Evolutionary conservation across 805 yeast species (phyloP).

Genomic region (Candida peoriensis): DNA sequence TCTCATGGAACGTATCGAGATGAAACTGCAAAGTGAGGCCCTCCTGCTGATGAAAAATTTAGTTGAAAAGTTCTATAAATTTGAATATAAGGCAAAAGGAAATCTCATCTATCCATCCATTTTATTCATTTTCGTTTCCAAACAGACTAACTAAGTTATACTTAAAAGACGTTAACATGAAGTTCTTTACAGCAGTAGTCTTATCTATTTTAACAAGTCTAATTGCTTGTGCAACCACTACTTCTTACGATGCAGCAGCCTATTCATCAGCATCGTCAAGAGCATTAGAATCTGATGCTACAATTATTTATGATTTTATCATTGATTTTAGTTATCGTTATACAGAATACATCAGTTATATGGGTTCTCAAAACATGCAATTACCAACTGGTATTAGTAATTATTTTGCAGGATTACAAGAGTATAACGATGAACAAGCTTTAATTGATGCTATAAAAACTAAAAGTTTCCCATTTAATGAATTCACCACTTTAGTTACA

Average conservation of each 20-base stretch:
- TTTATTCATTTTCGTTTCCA: no score
- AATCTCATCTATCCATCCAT: no score
- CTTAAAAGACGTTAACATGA: no score
- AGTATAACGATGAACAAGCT: conserved; percentile 21
- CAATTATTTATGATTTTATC: conserved; percentile 18
- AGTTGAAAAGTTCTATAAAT: no score
- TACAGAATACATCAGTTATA: conserved; percentile 14
- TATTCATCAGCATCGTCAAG: conserved; percentile 17
- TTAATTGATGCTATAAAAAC: conserved; percentile 24
- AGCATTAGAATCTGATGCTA: conserved; percentile 18
- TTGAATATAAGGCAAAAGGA: no score
- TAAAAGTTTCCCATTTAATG: conserved; percentile 30
- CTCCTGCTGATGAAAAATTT: no score
- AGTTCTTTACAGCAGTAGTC: no score
- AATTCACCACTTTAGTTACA: conserved; percentile 31
- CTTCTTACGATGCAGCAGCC: conserved; percentile 7
- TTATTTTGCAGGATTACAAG: conserved; percentile 28
- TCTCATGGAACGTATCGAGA: no score
- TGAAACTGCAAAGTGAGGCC: no score
- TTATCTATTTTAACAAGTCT: no score
- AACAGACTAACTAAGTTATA: no score
- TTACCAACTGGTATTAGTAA: conserved; percentile 31
- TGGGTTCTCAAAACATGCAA: conserved; percentile 21
- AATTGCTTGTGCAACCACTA: conserved; percentile 6
- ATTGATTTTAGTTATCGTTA: conserved; percentile 16